Percentiles rank a stretch among this genome's conserved stretches.
Evolutionary conservation across 2,329 filamentous ascomycete genomes (phyloP).

Genomic region (Colletotrichum cereale): DNA sequence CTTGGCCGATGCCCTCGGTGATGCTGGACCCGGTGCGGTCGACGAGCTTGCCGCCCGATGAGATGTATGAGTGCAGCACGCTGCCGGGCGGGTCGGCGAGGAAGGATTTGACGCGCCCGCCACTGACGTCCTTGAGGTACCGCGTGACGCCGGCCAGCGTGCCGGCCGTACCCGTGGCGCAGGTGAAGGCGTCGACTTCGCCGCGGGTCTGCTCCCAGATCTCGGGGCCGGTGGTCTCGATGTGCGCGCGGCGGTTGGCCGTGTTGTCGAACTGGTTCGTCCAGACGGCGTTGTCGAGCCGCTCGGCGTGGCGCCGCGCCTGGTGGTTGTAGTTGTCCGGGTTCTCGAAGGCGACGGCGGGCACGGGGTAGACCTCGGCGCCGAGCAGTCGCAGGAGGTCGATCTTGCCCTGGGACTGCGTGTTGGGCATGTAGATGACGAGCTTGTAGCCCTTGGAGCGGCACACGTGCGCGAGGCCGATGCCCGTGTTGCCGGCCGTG

Average conservation of each 20-base stretch:
- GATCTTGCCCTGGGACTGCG: slow-evolving; percentile 97
- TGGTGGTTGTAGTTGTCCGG: slow-evolving; percentile 99
- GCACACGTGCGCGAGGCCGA: slow-evolving; percentile 97
- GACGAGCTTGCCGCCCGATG: slow-evolving; percentile 83
- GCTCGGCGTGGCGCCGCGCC: slow-evolving; percentile 88
- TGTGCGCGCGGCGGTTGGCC: slow-evolving; percentile 92
- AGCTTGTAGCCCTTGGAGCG: slow-evolving; percentile 91
- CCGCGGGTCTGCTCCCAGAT: slow-evolving; percentile 95
- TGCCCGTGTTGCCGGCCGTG: slow-evolving; percentile 97
- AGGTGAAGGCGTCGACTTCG: slow-evolving; percentile 92
- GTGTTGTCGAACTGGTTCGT: slow-evolving; percentile 99
- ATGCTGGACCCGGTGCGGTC: slow-evolving; percentile 89
- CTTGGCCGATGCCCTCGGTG: slow-evolving; percentile 98
- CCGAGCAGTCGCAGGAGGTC: slow-evolving; percentile 91
- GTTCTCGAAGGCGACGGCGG: slow-evolving; percentile 95
- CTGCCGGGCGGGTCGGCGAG: slow-evolving; percentile 94
- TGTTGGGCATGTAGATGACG: slow-evolving; percentile 99
- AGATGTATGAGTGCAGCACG: slow-evolving; percentile 92
- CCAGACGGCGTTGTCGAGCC: slow-evolving; percentile 91
- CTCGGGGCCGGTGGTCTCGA: slow-evolving; percentile 97
- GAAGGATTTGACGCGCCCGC: slow-evolving; percentile 85
- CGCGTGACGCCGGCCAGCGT: slow-evolving; percentile 90
- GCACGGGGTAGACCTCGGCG: slow-evolving; percentile 95
- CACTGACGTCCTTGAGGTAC: slow-evolving; percentile 86
- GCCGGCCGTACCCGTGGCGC: slow-evolving; percentile 91